Conservation (phyloP, 805 yeast genomes). For the Saccharomycopsis sp. region DNA sequence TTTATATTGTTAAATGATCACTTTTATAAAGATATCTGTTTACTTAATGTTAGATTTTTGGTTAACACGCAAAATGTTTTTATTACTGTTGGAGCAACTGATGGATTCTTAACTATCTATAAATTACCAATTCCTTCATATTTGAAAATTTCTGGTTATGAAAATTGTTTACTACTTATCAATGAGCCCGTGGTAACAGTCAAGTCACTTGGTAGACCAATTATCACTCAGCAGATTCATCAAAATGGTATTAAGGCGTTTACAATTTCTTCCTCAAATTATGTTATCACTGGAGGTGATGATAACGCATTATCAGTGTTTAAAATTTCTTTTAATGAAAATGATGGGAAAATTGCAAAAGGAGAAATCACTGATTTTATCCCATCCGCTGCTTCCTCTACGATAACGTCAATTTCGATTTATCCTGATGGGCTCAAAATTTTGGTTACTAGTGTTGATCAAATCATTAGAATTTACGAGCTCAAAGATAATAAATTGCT, state of each 20-base stretch:
- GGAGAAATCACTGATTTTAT: conserved; percentile 19
- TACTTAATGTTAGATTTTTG: conserved; percentile 48
- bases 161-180: too few species aligned
- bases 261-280: conserved; percentile 5
- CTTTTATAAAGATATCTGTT: conserved; percentile 63
- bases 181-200: too few species aligned
- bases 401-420: conserved; percentile 56
- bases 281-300: conserved; percentile 78
- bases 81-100: conserved; percentile 65
- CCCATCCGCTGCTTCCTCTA: conserved; percentile 70
- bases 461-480: conserved; percentile 59
- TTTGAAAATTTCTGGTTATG: conserved; percentile 1
- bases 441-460: conserved; percentile 79
- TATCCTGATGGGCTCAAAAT: conserved; percentile 21
- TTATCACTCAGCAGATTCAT: conserved; percentile 47
- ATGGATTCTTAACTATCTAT: conserved; percentile 67
- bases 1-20: conserved; percentile 40
- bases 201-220: conserved; percentile 1
- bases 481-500: conserved; percentile 24
- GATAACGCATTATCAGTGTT: conserved; percentile 48
- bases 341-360: conserved; percentile 19
- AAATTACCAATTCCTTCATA: conserved; percentile 25
- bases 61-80: too few species aligned
- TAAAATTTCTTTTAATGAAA: conserved; percentile 30
- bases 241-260: conserved; percentile 72